A percentile compares a stretch with the other conserved stretches of the same genome.
Evolutionary conservation across 2,329 filamentous ascomycete species (phyloP).

Genomic region (Neodidymelliopsis sp.): DNA sequence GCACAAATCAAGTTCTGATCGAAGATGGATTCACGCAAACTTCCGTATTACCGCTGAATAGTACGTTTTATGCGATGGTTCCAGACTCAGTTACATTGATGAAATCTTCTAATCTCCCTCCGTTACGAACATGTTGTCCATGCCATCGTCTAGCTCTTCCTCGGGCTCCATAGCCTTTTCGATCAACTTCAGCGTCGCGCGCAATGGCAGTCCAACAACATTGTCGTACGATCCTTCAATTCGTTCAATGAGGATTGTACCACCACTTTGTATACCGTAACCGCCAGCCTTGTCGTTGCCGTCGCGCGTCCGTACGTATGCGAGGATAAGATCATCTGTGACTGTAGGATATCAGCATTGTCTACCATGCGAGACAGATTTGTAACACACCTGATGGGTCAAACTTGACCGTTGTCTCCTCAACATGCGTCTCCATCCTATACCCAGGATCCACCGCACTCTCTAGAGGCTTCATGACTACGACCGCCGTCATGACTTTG

Average conservation of each 20-base stretch:
- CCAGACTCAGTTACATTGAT: too few species aligned
- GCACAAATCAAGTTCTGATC: too few species aligned
- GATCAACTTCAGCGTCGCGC: conserved; percentile 78
- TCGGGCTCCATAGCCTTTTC: conserved; percentile 86
- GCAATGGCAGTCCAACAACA: conserved; percentile 87
- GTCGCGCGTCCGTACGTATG: conserved; percentile 83
- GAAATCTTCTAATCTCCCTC: conserved; percentile 12
- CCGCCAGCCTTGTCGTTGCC: conserved; percentile 96
- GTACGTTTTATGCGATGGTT: too few species aligned
- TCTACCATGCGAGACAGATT: too few species aligned
- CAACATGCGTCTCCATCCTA: conserved; percentile 78
- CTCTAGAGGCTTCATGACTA: conserved; percentile 80
- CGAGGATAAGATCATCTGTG: conserved; percentile 82
- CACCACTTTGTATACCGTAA: conserved; percentile 91
- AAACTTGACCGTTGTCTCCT: conserved; percentile 93
- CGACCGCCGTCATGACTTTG: conserved; percentile 85
- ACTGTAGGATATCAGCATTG: conserved; percentile 46
- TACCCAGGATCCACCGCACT: conserved; percentile 88
- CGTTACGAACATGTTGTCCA: conserved; percentile 58
- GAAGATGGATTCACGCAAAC: too few species aligned
- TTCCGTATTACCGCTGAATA: too few species aligned
- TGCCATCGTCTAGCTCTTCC: conserved; percentile 48
- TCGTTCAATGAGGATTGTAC: conserved; percentile 83
- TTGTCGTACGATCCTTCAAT: conserved; percentile 94
- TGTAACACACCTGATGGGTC: conserved; percentile 61